Base-by-base conservation (phyloP, 2,329 filamentous ascomycete genomes). In the Aureobasidium sp. region DNA sequence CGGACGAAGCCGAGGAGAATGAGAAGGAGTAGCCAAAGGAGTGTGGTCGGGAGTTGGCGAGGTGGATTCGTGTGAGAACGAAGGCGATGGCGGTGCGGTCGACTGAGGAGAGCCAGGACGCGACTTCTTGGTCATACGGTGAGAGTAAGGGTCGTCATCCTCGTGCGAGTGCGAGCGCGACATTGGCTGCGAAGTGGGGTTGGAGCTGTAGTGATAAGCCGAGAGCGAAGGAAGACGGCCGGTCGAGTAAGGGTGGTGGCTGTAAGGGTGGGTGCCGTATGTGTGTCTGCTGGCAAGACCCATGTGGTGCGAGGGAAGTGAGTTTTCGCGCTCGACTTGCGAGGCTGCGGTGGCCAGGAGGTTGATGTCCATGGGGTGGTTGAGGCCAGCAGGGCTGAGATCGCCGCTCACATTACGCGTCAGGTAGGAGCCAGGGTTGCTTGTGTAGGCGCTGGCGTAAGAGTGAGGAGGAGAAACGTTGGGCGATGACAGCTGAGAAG, bases 11-110 rank as follows among this genome's bases (percentile, higher is more conserved):
- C 94, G 90, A 57, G 94, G 94, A 20, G 92, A 97, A 76, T 97
- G 94, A 47, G 92, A 93, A 5, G 93, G 93, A 5, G 93, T 99
- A 31, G 92, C 93, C 62, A 97, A 86, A n/a, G 93, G 93, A n/a
- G 94, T 97, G 79, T 97, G 92, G 71, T 97, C 93, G 12, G 93
- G 94, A 1, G 93, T 99, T 5, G 93, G 94, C 11, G 93, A 97
- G 51, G 93, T 83, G 12, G 93, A 97, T 75, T 96, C 91, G 77
- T 97, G 91, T 2, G 93, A 97, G 75, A 97, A 96, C 3, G 92
- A 97, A 29, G 93, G 93, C 36, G 93, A 97, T 29, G 93, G 96
- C 22, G 94, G 94, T 52, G 93, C 93, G 2, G 93, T 97, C 9
- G 92, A 97, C 77, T 95, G 91, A 59, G 93, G 94, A 39, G 93